Evolutionary conservation across 1,139 yeast species (phyloP), one percentile per base, ranked within the genome.

Genomic region (Protomyces inouyei): DNA sequence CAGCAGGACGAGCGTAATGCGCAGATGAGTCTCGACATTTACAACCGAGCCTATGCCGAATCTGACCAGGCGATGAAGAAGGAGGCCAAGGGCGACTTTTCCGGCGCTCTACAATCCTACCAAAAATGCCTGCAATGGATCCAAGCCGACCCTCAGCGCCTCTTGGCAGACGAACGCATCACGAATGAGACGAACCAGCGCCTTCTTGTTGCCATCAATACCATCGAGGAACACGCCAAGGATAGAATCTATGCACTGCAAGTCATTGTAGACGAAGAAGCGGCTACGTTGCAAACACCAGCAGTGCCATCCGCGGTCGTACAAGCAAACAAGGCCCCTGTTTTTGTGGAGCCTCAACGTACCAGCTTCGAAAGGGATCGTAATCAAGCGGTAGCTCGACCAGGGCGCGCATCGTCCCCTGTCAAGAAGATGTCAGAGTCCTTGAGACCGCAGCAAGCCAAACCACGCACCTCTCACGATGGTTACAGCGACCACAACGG

Each of bases 11-110:
- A 36, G 21, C 52, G 63, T 16, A 59, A 59, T 40, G 63, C 63
- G 21, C 63, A 59, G 35, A 59, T 59, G 63, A 59, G 63, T 25
- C 63, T 59, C 48, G 63, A 59, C 18, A 59, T 59, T 10, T 59
- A 59, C 23, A 59, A 59, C 32, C 38, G 63, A 16, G 63, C 63
- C 28, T 59, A 59, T 51, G 54, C 63, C 14, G 63, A 59, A 35
- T 59, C 63, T 5, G 63, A 59, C 36, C 53, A 59, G 43, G 63
- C 63, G 25, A 59, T 59, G 63, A 59, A 59, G 40, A 55, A 59
- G 43, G 63, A 59, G 21, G 63, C 63, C 25, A 53, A 51, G 21
- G 63, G 63, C 25, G 63, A 59, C 21, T 59, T 59, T 23, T 51
- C 43, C 16, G 63, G 63, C 46, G 63, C 63, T n/a, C 52, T 59